Base-by-base conservation (phyloP, 768 basidiomycete species). In the Pleurotus eryngii region DNA sequence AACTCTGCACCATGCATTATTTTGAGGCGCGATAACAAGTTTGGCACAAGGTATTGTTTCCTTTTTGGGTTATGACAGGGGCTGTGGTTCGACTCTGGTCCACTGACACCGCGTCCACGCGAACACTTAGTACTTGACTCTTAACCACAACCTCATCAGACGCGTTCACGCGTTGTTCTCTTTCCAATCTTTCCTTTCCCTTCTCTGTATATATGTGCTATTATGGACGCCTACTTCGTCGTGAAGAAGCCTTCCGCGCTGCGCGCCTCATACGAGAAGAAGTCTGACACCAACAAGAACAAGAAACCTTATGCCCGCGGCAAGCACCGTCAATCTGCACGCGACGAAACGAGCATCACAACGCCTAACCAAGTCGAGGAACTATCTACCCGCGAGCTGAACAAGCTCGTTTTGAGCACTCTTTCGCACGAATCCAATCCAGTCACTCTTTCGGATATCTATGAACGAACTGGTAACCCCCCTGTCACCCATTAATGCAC, bases 401-500 rank as follows among this genome's bases (percentile, higher is more conserved):
- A 83, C 11, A 83, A 75, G 55, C 78, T 83, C 55, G 69, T 92
- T 12, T 67, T 92, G 42, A 76, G 71, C 26, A 89, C 85, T 0
- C 75, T 94, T 46, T 67, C 76, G 14, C 79, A 88, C 59, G 73
- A 78, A 53, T 79, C 81, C 8, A 93, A 93, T 67, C 92, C 92
- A 1, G 90, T 93, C 50, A 91, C 90, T 1, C 85, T 89, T 63
- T 85, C 86, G 1, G 81, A 87, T 65, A 80, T 83, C 58, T 73
- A 72, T 51, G 74, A 84, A 42, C 81, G 86, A 58, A 76, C 86
- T 66, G 86, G 89, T 85, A 47, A 46, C 39, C 45, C 54, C 35
- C 43, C 38, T 49, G 42, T 46, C 14, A 17, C 50, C 50, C 11
- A 35, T 46, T 18, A 24, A 24, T 48, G 48, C 56, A 49, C 26